Conservation (phyloP, 306 rosid species). For the Quercus variabilis region DNA sequence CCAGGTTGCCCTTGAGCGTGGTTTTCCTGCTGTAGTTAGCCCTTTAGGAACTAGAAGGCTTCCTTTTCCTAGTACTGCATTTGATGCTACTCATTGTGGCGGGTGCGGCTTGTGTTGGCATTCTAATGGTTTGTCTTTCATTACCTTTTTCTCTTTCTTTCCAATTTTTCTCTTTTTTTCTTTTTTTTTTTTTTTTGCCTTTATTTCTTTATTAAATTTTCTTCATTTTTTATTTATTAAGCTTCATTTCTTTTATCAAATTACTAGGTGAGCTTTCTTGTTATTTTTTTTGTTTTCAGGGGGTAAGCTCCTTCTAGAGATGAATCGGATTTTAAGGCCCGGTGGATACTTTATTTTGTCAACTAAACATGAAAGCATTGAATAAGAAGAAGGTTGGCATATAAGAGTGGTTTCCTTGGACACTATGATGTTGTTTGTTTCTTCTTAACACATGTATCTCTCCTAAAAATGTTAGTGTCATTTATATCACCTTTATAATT, state of each 20-base stretch:
- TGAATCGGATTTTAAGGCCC: conserved; percentile 83
- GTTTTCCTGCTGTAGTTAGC: conserved; percentile 74
- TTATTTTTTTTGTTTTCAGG: conserved; percentile 41
- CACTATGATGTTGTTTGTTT: not conserved
- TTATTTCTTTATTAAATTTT: no score
- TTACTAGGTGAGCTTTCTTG: conserved; percentile 5
- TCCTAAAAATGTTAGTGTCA: no score
- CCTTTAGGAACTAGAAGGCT: conserved; percentile 72
- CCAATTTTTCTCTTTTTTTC: not conserved
- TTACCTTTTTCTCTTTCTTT: not conserved
- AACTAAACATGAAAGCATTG: conserved; percentile 69
- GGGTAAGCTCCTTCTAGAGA: conserved; percentile 86
- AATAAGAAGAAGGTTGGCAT: conserved; percentile 84
- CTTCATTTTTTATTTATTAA: not conserved
- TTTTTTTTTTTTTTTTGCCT: not conserved
- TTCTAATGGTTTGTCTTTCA: conserved; percentile 60
- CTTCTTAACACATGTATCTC: not conserved
- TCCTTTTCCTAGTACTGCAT: conserved; percentile 84
- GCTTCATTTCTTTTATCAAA: not conserved
- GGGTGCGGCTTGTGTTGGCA: conserved; percentile 80
- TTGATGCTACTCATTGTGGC: conserved; percentile 85
- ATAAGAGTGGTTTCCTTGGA: not conserved
- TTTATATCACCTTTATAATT: not conserved
- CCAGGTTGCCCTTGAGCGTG: conserved; percentile 90
- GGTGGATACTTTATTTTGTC: conserved; percentile 90